Evolutionary conservation across 2,329 filamentous ascomycete genomes (phyloP).

Genomic region (Sporothrix pallida): DNA sequence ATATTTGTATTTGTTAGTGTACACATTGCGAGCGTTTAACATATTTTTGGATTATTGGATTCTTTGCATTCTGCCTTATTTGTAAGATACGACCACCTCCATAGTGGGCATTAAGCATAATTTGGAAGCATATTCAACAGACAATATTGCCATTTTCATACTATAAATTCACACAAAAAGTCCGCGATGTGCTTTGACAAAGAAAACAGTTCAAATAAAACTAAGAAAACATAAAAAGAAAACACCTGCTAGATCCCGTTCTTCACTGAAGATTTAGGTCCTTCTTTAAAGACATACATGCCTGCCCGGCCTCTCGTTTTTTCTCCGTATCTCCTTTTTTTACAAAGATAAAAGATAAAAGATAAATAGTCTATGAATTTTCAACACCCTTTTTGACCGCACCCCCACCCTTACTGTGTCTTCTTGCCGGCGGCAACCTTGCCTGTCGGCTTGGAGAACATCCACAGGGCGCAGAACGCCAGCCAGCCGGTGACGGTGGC

Average conservation of each 20-base stretch:
- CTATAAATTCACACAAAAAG: neutral
- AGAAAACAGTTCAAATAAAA: slow-evolving; percentile 3
- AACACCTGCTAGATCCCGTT: slow-evolving; percentile 6
- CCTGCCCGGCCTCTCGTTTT: neutral
- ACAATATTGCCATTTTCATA: neutral
- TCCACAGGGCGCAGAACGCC: slow-evolving; percentile 83
- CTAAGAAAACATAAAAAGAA: neutral
- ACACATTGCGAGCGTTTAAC: neutral
- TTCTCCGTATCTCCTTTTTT: neutral
- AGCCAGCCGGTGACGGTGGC: slow-evolving; percentile 85
- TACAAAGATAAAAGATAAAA: neutral
- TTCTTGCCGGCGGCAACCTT: slow-evolving; percentile 51
- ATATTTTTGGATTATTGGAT: neutral
- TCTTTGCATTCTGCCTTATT: too few species aligned
- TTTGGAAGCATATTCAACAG: neutral
- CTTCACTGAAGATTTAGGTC: slow-evolving; percentile 9
- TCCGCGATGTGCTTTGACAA: neutral
- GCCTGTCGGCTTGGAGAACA: slow-evolving; percentile 66
- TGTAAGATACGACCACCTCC: neutral
- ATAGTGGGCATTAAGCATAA: neutral
- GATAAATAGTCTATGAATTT: neutral
- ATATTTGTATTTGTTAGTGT: neutral
- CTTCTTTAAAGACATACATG: neutral
- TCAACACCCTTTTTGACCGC: neutral
- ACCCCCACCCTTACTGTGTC: slow-evolving; percentile 47